Conservation (phyloP, 495 filamentous ascomycete genomes). For the Neurospora terricola region DNA sequence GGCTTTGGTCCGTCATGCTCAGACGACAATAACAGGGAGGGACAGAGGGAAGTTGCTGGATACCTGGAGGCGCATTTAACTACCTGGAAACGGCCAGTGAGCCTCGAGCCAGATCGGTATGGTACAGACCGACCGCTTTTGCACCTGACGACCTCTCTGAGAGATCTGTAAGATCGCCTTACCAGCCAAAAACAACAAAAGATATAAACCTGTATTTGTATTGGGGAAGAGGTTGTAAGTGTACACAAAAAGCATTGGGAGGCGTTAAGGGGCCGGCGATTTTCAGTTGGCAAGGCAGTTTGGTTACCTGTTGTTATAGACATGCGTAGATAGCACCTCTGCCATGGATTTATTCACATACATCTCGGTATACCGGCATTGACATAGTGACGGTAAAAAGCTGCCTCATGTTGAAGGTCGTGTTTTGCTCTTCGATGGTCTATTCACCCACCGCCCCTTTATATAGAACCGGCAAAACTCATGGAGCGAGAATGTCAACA, state of each 20-base stretch:
- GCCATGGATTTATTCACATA: not conserved
- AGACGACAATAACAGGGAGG: not conserved
- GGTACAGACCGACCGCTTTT: too few species aligned
- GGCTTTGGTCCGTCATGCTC: not conserved
- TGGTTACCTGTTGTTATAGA: not conserved
- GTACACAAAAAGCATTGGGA: conserved; percentile 6
- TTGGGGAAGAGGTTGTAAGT: not conserved
- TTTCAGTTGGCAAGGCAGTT: not conserved
- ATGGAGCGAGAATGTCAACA: not conserved
- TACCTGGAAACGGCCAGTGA: not conserved
- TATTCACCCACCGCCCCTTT: not conserved
- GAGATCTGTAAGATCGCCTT: not conserved
- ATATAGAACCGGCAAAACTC: not conserved
- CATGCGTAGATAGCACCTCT: not conserved
- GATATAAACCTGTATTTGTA: not conserved
- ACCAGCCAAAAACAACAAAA: not conserved
- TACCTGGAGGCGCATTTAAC: not conserved
- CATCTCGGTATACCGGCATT: not conserved
- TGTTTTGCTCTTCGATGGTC: not conserved
- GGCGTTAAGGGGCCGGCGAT: conserved; percentile 5
- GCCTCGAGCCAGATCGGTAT: not conserved
- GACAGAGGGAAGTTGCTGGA: not conserved
- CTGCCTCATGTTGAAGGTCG: not conserved
- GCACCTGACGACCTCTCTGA: not conserved
- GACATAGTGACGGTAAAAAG: not conserved